Evolutionary conservation across 768 basidiomycete genomes (phyloP).

Genomic region (Rhizopogon sp.): DNA sequence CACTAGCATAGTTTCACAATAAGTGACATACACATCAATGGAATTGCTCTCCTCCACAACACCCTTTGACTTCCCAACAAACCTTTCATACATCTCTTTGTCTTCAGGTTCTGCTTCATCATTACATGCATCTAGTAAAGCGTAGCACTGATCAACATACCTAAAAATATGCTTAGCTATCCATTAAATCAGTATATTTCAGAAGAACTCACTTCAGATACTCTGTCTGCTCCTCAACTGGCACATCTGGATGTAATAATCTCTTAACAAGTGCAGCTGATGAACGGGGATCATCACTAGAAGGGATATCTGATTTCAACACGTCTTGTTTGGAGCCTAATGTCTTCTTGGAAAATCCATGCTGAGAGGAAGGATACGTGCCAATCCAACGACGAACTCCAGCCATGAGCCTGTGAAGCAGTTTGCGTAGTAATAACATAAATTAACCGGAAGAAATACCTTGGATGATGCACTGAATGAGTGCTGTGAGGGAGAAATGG

Average conservation of each 20-base stretch:
- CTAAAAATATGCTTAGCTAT: constrained; percentile 26
- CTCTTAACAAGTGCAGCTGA: constrained; percentile 56
- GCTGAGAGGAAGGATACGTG: constrained; percentile 38
- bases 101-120: constrained; percentile 53
- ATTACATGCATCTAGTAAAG: constrained; percentile 53
- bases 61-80: constrained; percentile 47
- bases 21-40: neutral
- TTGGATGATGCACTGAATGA: constrained; percentile 29
- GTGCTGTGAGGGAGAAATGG: constrained; percentile 67
- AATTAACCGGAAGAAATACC: constrained; percentile 25
- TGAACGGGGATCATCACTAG: constrained; percentile 31
- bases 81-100: constrained; percentile 47
- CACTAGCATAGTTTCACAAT: neutral
- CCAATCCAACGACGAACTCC: constrained; percentile 79
- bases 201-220: constrained; percentile 56
- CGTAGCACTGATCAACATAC: constrained; percentile 72
- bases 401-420: constrained; percentile 55
- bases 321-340: constrained; percentile 18
- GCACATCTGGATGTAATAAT: constrained; percentile 58
- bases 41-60: constrained; percentile 5
- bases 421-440: constrained; percentile 3
- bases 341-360: constrained; percentile 36
- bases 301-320: constrained; percentile 20
- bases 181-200: neutral
- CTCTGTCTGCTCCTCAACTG: constrained; percentile 60